These are phyloP conservation scores for Phytophthora sojae DNA, from an alignment of 352 stramenopile genomes.

Conservation along the genomic window DNA sequence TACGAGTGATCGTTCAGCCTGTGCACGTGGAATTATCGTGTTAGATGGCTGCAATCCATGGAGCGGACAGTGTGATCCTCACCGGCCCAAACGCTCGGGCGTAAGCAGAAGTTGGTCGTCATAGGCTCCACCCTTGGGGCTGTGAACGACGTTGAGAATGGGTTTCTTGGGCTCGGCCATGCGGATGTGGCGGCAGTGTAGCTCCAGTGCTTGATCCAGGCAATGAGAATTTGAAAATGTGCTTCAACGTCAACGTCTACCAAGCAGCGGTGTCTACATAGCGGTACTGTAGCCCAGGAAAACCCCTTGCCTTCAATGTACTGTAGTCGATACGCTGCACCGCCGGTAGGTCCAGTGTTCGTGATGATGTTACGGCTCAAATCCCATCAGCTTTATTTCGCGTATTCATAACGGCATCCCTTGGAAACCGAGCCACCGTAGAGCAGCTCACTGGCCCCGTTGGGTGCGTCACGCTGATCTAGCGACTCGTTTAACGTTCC, in stretches of 20 bases:
- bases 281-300: too few relatives aligned
- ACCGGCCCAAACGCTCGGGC: slow-evolving; percentile 14
- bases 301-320: too few relatives aligned
- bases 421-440: not conserved
- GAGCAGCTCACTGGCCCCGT: slow-evolving; percentile 1
- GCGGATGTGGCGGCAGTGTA: not conserved
- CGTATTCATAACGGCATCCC: slow-evolving; percentile 22
- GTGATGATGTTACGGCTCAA: slow-evolving; percentile 31
- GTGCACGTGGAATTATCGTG: not conserved
- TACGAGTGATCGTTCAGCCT: slow-evolving; percentile 37
- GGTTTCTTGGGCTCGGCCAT: slow-evolving; percentile 15
- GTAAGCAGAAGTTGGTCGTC: slow-evolving; percentile 21
- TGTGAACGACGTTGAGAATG: slow-evolving; percentile 13
- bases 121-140: slow-evolving; percentile 18
- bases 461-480: slow-evolving; percentile 8
- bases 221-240: slow-evolving; percentile 18
- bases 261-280: slow-evolving; percentile 7
- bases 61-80: not conserved
- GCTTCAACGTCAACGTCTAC: slow-evolving; percentile 12
- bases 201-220: slow-evolving; percentile 1
- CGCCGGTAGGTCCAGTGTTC: slow-evolving; percentile 3
- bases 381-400: slow-evolving; percentile 7
- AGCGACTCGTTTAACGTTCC: slow-evolving; percentile 12
- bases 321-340: slow-evolving; percentile 8
- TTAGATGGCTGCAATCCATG: not conserved